Evolutionary conservation across 352 stramenopile genomes (phyloP), one percentile per base, ranked within the genome.

Genomic region (Poterioochromonas sp.): DNA sequence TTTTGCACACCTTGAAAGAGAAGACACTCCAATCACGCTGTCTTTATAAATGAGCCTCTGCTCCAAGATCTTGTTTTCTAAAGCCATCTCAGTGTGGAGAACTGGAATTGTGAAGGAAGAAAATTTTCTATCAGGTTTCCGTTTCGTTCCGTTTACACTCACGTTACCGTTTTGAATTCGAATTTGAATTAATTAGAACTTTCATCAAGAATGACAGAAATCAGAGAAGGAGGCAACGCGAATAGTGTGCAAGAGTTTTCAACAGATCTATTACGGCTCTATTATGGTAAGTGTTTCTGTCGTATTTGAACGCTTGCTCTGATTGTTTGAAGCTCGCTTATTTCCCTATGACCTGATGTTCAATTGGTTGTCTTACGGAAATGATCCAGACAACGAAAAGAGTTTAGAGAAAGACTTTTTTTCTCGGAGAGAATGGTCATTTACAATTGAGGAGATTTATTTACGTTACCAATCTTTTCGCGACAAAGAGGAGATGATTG

Each of bases 371-470:
- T 80, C 64, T n/a, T 90, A 91, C 73, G 77, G 83, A 29, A 88
- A 88, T 73, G 81, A 84, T 65, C 83, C 81, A 18, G 68, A 81
- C 29, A 73, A 44, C 22, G 43, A 73, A 20, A 70, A 54, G 12
- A 78, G 79, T 60, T 8, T 62, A 20, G 81, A 80, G 54, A 85
- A 79, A 39, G 81, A 84, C 60, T 83, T 87, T 32, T 89, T 99
- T 39, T 88, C 90, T 70, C 89, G 91, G 34, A 88, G 96, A 37
- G 96, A 99, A 87, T 95, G 98, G 77, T 98, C 91, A 77, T 98
- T 98, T 82, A 99, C 95, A 43, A 87, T 94, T 12, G 94, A 97
- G 70, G 94, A 98, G 83, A 95, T 97, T 63, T 99, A 99, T 88
- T 97, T 99, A 80, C 94, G 96, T 18, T 99, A 98, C 87, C 95